Evolutionary conservation across 106 monocot genomes (phyloP), one percentile per base, ranked within the genome.

Genomic region (Dendrobium catenatum): DNA sequence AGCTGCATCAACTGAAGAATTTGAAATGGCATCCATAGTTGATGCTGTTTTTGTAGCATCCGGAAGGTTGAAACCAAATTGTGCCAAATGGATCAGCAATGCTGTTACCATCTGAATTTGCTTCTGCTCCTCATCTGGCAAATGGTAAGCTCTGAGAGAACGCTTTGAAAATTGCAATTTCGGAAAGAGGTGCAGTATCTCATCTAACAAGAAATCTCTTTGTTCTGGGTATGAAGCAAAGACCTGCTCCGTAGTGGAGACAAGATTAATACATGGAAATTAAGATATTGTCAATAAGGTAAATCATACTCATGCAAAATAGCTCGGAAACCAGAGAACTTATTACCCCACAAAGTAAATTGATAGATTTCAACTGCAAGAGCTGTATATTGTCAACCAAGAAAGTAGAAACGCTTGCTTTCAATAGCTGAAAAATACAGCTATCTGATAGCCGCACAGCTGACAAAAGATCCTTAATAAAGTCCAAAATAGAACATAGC

Each of bases 81-180:
- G 99, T 77, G 91, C 91, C 84, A 99, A 79, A 72, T 99, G 99
- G 85, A 99, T 89, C 48, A 99, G 80, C 80, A 95, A 86, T 6
- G 95, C 99, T 46, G 99, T 95, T 72, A 95, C 85, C 99, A 99
- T 95, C 86, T 99, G 99, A 81, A 99, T 99, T 77, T 99, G 99
- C 84, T 91, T 99, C 68, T 93, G 89, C 42, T 99, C 99, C 84
- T 91, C 99, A 89, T 98, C 98, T 72, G 89, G 90, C 33, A 99
- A 80, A 90, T 91, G 95, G 77, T 89, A 99, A 68, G 91, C 85
- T 84, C 99, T 93, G 43, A 89, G 47, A 10, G 99, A 84, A 54
- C 90, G 88, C 81, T 91, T 95, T n/a, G 92, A 93, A 84, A 80
- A 86, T 84, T 95, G 95, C 79, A 99, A 85, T 84, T 99, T 99